Conservation (phyloP, 2,329 filamentous ascomycete species). For the Ascocoryne sarcoides region DNA sequence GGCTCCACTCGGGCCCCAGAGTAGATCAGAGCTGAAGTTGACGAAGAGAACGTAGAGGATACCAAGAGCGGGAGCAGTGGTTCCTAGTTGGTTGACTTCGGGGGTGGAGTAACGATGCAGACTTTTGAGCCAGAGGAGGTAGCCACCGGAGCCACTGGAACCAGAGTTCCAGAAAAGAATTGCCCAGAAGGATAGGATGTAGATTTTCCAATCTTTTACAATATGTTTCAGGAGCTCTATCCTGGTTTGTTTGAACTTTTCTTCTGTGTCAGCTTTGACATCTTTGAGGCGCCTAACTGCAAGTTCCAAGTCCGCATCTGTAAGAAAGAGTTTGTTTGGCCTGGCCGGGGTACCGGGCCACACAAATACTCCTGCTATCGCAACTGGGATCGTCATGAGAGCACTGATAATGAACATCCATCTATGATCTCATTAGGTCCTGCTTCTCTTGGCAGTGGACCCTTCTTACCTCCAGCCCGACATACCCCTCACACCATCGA, state of each 20-base stretch:
- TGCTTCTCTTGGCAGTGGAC: too few relatives aligned
- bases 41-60: slow-evolving; percentile 47
- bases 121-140: slow-evolving; percentile 50
- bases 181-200: slow-evolving; percentile 40
- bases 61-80: slow-evolving; percentile 44
- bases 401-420: slow-evolving; percentile 50
- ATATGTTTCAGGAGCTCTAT: slow-evolving; percentile 34
- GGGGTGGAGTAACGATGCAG: slow-evolving; percentile 38
- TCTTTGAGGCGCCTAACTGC: slow-evolving; percentile 37
- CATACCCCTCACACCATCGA: slow-evolving; percentile 17
- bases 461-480: slow-evolving; percentile 28
- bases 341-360: slow-evolving; percentile 43
- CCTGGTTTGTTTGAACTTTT: slow-evolving; percentile 38
- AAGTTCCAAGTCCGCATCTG: slow-evolving; percentile 37
- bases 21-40: slow-evolving; percentile 45
- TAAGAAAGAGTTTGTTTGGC: slow-evolving; percentile 40
- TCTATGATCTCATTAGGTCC: slow-evolving; percentile 39
- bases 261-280: slow-evolving; percentile 40
- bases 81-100: slow-evolving; percentile 42
- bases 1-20: slow-evolving; percentile 44
- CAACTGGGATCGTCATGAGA: slow-evolving; percentile 46
- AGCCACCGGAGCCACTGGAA: slow-evolving; percentile 41
- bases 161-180: slow-evolving; percentile 49
- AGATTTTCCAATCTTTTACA: slow-evolving; percentile 38
- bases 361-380: slow-evolving; percentile 41